Conservation (phyloP, 83 land plant genomes). For the Diphasiastrum complanatum region DNA sequence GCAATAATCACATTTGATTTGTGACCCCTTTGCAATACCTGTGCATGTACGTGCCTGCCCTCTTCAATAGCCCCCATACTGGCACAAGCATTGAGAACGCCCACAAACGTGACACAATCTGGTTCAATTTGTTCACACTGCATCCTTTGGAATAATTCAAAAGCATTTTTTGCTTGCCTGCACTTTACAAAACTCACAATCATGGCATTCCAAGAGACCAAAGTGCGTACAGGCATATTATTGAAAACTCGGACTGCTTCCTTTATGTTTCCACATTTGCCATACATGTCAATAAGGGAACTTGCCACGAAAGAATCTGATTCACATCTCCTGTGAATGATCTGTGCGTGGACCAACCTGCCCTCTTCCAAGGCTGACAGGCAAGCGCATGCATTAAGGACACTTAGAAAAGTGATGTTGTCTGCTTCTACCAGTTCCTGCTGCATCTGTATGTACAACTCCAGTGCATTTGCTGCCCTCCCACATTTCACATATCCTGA, state of each 20-base stretch:
- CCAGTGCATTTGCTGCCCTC: conserved; percentile 14
- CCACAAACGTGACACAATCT: not conserved
- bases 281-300: conserved; percentile 25
- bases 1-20: conserved; percentile 20
- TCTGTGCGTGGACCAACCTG: conserved; percentile 27
- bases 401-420: conserved; percentile 25
- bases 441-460: conserved; percentile 29
- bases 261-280: conserved; percentile 10
- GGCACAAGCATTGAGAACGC: conserved; percentile 10
- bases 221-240: conserved; percentile 25
- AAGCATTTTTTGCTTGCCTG: too few species aligned
- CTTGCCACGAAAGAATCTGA: conserved; percentile 12
- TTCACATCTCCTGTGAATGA: conserved; percentile 13
- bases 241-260: conserved; percentile 20
- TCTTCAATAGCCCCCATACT: conserved; percentile 3
- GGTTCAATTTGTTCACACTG: conserved; percentile 11
- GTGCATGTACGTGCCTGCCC: conserved; percentile 28
- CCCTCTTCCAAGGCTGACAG: conserved; percentile 15
- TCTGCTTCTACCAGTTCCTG: conserved; percentile 28
- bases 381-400: conserved; percentile 25
- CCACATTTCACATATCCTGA: conserved; percentile 27
- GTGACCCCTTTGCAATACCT: conserved; percentile 17
- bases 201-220: conserved; percentile 23
- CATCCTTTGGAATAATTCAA: too few species aligned
- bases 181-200: too few species aligned